Base-by-base conservation (phyloP, 2,329 filamentous ascomycete genomes). In the Xylariaceae sp. region DNA sequence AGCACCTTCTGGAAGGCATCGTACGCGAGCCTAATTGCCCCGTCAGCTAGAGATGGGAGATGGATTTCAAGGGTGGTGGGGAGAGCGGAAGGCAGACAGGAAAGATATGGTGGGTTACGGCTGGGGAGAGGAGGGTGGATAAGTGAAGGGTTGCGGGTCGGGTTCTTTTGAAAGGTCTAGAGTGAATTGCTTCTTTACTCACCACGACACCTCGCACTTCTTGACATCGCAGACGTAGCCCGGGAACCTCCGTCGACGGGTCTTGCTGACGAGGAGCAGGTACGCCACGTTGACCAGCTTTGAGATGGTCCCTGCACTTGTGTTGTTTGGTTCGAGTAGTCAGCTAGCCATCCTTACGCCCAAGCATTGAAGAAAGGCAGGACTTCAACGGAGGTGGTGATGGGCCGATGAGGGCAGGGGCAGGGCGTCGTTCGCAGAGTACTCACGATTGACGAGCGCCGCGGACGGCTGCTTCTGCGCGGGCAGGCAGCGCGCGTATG, bases 1-100 rank as follows among this genome's bases (percentile, higher is more conserved):
- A 95, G 65, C 18, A 92, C 78, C 32, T 67, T 62, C 29, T 65
- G 56, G 49, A 94, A 94, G 5, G 87, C 86, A 18, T 67, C 66
- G 32, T 78, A 76, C 1, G 78, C 80, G 38, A 90, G 63, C 65
- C 80, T 83, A n/a, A 3, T 17, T 41, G 37, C 26, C 50, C 25
- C 49, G 38, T 24, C 10, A 8, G 13, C 13, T 5, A 15, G 7
- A 18, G 4, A 18, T 18, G 13, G 6, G 5, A 18, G 22, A 32
- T n/a, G n/a, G n/a, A n/a, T n/a, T n/a, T n/a, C n/a, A n/a, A n/a
- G n/a, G n/a, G n/a, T n/a, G n/a, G n/a, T n/a, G n/a, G n/a, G n/a
- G n/a, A n/a, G n/a, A n/a, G n/a, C n/a, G n/a, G n/a, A n/a, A n/a
- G n/a, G n/a, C n/a, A n/a, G n/a, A n/a, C n/a, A 26, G 12, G 21